Evolutionary conservation across 345 rosid species (phyloP), one percentile per base, ranked within the genome.

Genomic region (Lagerstroemia speciosa): DNA sequence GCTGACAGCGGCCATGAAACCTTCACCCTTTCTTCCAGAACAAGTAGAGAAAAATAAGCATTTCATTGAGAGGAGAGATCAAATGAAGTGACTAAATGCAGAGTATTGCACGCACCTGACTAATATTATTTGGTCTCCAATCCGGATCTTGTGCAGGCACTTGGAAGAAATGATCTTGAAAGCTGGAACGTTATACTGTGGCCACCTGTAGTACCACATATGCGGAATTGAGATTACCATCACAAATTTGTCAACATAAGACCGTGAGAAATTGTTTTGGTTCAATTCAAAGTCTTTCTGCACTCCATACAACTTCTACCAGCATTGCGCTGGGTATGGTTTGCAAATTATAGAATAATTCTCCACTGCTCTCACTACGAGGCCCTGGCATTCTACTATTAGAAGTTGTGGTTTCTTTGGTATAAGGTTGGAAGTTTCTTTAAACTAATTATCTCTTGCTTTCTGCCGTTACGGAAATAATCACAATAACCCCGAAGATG

Each of bases 11-110:
- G 99, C 99, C 99, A 94, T 11, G 95, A 66, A 67, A 88, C 83
- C 91, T 94, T 94, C 91, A 88, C 74, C 89, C 99, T 94, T 88
- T 83, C 87, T 84, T 84, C 85, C 91, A 38, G 57, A 81, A 90
- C 77, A 68, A 48, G 69, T 29, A 73, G 33, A 52, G 66, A 75
- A 40, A 67, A 67, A 52, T 58, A 32, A 55, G 67, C 12, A 19
- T 65, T 66, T 41, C 37, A 78, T 64, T 50, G 40, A 41, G 61
- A 45, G 36, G 41, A 71, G 45, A 73, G 26, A 34, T 19, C 3
- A 8, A 36, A 29, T 16, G 22, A 29, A 69, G 8, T 16, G 43
- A 17, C 26, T 57, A 17, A 65, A 38, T n/a, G 31, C 22, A 43
- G n/a, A 26, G 20, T 37, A 40, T 37, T 29, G 50, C 67, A 85